Conservation (phyloP, 306 rosid genomes). For the Oemleria cerasiformis region DNA sequence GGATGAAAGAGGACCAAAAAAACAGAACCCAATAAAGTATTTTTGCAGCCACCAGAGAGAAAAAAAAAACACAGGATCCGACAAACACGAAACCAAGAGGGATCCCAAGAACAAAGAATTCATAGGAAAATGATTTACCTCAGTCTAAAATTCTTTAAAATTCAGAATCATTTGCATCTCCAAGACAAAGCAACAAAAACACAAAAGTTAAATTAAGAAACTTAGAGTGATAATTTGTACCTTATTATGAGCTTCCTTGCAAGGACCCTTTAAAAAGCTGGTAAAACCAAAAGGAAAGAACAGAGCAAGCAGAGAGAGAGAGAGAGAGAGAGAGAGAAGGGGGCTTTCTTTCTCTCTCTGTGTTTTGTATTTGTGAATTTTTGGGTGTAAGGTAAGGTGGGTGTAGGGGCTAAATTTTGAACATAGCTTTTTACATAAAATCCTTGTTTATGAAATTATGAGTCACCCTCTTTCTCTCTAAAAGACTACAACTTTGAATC, state of each 20-base stretch:
- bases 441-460: background rate
- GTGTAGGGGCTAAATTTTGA: no score
- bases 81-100: constrained; percentile 10
- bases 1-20: no score
- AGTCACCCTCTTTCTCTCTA: constrained; percentile 20
- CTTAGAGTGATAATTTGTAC: constrained; percentile 4
- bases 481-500: constrained; percentile 38
- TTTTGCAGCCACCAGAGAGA: background rate
- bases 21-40: no score
- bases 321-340: constrained; percentile 16
- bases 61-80: constrained; percentile 11
- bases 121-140: background rate
- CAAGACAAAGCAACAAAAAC: constrained; percentile 7
- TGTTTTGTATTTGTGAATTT: background rate
- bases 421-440: constrained; percentile 9
- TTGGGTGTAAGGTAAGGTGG: background rate
- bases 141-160: background rate
- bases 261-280: constrained; percentile 11
- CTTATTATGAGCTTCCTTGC: constrained; percentile 3
- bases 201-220: constrained; percentile 7
- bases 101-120: constrained; percentile 23
- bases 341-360: constrained; percentile 29
- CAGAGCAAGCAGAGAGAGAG: constrained; percentile 5
- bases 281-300: constrained; percentile 15
- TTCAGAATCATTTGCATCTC: background rate